phyloP scores from a whole-genome alignment of 2,329 filamentous ascomycete species.

The Bisporella sp. region DNA sequence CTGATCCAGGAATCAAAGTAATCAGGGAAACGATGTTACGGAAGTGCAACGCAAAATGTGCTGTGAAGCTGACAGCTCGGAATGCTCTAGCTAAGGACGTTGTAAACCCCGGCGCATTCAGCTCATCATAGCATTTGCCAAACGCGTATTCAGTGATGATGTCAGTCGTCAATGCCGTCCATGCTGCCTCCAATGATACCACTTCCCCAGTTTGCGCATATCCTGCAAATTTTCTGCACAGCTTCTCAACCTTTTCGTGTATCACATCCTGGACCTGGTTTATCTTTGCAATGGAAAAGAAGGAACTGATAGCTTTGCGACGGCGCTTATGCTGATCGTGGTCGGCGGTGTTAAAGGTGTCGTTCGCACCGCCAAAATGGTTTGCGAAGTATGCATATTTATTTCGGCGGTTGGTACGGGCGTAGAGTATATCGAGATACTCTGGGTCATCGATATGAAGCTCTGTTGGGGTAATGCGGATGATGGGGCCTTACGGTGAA shows the following conservation, averaged over 20 bases:
- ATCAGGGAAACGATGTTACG: conserved; percentile 4
- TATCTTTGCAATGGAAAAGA: conserved; percentile 13
- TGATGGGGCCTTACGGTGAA: conserved; percentile 17
- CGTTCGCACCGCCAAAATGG: conserved; percentile 6
- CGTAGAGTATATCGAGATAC: conserved; percentile 20
- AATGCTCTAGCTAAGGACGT: conserved; percentile 6
- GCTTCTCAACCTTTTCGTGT: conserved; percentile 10
- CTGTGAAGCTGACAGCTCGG: conserved; percentile 3
- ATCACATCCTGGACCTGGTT: conserved; percentile 9
- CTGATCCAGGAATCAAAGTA: conserved; percentile 5
- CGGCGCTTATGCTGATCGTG: conserved; percentile 15
- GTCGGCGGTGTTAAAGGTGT: conserved; percentile 9
- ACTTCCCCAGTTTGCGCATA: conserved; percentile 4
- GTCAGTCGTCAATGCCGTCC: conserved; percentile 16
- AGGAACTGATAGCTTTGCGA: conserved; percentile 12
- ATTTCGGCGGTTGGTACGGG: conserved; percentile 7
- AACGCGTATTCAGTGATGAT: conserved; percentile 15
- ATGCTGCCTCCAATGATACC: conserved; percentile 1
- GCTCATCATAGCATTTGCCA: not conserved
- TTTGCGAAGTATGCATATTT: conserved; percentile 9
- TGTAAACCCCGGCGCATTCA: conserved; percentile 5
- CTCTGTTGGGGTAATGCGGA: conserved; percentile 23
- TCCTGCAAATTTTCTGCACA: conserved; percentile 2
- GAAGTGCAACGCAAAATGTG: conserved; percentile 8
- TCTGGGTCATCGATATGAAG: conserved; percentile 24